Base-by-base conservation (phyloP, 345 rosid genomes). In the Arabis hirsuta region DNA sequence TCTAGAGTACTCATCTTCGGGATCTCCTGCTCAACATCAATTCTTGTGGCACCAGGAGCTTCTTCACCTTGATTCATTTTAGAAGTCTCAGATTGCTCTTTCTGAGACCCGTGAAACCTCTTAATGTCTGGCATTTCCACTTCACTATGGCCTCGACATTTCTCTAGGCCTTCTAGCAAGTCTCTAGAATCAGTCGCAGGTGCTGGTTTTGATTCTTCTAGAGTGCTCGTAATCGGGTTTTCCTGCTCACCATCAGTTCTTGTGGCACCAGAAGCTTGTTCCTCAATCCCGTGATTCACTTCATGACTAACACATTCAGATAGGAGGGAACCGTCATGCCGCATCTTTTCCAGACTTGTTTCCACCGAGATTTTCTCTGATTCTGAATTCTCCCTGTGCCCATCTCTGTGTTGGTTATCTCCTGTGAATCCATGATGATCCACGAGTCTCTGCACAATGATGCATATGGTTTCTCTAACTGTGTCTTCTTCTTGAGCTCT, bases 131-230 rank as follows among this genome's bases (percentile, higher is more conserved):
- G 50, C 46, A 71, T 71, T 69, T 69, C 81, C 63, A 44, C 72
- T 12, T 54, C 78, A 13, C 27, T 59, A 67, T 44, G 53, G 10
- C 62, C 83, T 54, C 42, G 82, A 76, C 69, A 81, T 65, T 79
- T 81, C 84, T 82, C 86, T 14, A 65, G 11, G 7, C 64, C 69
- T 75, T 54, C 70, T 43, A 55, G 45, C 32, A 67, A 36, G 59
- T 68, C 74, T 53, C 10, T 74, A 42, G 57, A 7, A 61, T 62
- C 42, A 55, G 44, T 69, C 55, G 48, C 12, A 31, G 55, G 48
- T 39, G 53, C 50, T 63, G 62, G 51, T 62, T 62, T 70, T 41
- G 46, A 6, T 46, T 62, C 39, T 26, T 61, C 74, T 45, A 62
- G 38, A 36, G 74, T 68, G 54, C 27, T 75, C 36, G 36, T 61